These are phyloP conservation scores for Boletus rufocinnamomeus DNA, from an alignment of 768 basidiomycete species.

Conservation along the genomic window DNA sequence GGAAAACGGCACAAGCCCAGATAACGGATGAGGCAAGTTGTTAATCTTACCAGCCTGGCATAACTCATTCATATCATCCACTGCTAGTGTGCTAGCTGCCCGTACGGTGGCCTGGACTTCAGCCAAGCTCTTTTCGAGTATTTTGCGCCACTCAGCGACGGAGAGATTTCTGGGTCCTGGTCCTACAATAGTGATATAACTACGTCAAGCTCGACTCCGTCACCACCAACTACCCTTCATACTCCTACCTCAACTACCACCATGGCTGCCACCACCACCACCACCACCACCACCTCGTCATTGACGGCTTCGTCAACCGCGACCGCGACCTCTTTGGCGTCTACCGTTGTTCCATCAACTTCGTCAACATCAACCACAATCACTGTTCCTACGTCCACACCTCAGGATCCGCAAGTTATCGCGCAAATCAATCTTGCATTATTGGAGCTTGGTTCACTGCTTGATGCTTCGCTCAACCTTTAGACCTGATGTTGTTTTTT, in stretches of 20 bases:
- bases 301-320: constrained; percentile 9
- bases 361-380: not conserved
- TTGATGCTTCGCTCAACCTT: constrained; percentile 16
- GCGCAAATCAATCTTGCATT: constrained; percentile 28
- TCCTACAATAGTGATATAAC: constrained; percentile 31
- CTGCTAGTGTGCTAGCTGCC: constrained; percentile 43
- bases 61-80: not conserved
- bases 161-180: constrained; percentile 46
- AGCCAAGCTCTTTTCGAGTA: constrained; percentile 46
- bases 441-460: constrained; percentile 26
- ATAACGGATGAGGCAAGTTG: constrained; percentile 46
- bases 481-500: constrained; percentile 1
- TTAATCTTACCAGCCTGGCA: not conserved
- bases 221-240: constrained; percentile 24
- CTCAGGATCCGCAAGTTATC: constrained; percentile 25
- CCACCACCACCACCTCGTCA: constrained; percentile 19
- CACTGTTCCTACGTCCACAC: constrained; percentile 19
- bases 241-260: constrained; percentile 23
- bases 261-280: constrained; percentile 17
- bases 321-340: constrained; percentile 11
- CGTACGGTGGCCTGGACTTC: constrained; percentile 46
- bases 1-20: constrained; percentile 40
- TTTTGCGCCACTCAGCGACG: constrained; percentile 38
- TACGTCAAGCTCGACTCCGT: constrained; percentile 22
- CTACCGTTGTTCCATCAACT: constrained; percentile 12